Evolutionary conservation across 768 basidiomycete species (phyloP).

Genomic region (Phlebiopsis gigantea): DNA sequence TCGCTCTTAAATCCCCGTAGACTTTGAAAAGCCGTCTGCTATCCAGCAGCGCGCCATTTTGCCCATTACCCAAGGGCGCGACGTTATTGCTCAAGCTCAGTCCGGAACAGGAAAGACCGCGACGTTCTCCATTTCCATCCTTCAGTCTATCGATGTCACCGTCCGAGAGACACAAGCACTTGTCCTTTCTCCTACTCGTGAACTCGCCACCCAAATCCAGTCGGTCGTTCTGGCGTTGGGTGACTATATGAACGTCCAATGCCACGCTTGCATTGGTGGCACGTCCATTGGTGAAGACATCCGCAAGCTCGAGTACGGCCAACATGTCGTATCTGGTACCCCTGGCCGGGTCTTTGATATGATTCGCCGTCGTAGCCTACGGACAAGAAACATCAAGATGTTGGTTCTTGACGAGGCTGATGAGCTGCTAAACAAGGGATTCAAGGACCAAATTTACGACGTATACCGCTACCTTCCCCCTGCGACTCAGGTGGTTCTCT

Average conservation of each 20-base stretch:
- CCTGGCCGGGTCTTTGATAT: constrained; percentile 99
- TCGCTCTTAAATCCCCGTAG: constrained; percentile 27
- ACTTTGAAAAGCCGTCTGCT: constrained; percentile 97
- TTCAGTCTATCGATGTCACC: constrained; percentile 95
- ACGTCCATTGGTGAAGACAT: constrained; percentile 98
- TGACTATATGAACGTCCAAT: constrained; percentile 99
- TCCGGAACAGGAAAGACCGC: constrained; percentile 99
- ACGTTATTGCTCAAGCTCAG: constrained; percentile 99
- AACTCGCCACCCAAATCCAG: constrained; percentile 98
- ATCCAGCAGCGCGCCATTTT: constrained; percentile 98
- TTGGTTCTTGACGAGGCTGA: constrained; percentile 93
- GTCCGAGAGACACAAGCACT: constrained; percentile 95
- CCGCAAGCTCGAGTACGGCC: constrained; percentile 93
- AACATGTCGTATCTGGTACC: constrained; percentile 95
- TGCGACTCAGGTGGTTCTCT: constrained; percentile 92
- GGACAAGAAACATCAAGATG: constrained; percentile 98
- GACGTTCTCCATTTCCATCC: constrained; percentile 95
- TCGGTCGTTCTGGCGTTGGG: constrained; percentile 94
- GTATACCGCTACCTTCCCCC: constrained; percentile 97
- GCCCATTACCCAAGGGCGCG: constrained; percentile 91
- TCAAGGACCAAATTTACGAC: constrained; percentile 99
- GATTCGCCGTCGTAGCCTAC: constrained; percentile 90
- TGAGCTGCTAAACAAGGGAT: constrained; percentile 94
- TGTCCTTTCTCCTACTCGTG: constrained; percentile 95
- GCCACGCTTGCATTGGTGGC: constrained; percentile 97